Evolutionary conservation across 768 basidiomycete genomes (phyloP).

Genomic region (Rhizopogon vesiculosus): DNA sequence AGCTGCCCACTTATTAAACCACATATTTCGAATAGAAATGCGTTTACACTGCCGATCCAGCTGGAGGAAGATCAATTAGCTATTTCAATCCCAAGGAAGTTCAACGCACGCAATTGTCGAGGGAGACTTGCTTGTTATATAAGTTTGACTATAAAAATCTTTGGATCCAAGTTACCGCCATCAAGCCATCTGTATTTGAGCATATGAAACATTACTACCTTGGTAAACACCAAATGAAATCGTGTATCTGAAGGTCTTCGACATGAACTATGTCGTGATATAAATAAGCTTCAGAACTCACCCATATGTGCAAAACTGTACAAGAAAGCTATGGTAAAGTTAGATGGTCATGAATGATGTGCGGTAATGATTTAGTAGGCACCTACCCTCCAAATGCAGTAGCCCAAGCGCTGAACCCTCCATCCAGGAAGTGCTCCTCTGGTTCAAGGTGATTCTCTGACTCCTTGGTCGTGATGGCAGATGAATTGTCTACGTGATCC

Average conservation of each 20-base stretch:
- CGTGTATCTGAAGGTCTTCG: constrained; percentile 22
- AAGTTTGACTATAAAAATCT: constrained; percentile 37
- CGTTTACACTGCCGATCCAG: constrained; percentile 47
- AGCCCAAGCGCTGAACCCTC: constrained; percentile 25
- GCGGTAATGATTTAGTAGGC: background rate
- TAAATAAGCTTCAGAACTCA: constrained; percentile 2
- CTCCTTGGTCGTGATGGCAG: background rate
- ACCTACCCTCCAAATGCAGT: constrained; percentile 27
- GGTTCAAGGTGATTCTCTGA: background rate
- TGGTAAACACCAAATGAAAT: constrained; percentile 41
- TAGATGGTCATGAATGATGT: background rate
- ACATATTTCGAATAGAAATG: constrained; percentile 39
- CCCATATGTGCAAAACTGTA: constrained; percentile 36
- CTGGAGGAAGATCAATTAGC: constrained; percentile 10
- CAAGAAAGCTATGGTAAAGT: constrained; percentile 25
- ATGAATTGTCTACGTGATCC: background rate
- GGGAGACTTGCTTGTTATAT: constrained; percentile 30
- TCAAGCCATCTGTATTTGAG: background rate
- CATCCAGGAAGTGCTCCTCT: constrained; percentile 18
- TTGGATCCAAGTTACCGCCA: background rate
- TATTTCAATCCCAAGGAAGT: background rate
- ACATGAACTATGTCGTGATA: background rate
- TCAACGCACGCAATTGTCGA: constrained; percentile 36
- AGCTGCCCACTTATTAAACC: constrained; percentile 43
- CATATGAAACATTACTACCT: constrained; percentile 18